Evolutionary conservation across 257 asterid genomes (phyloP), one percentile per base, ranked within the genome.

Genomic region (Penstemon barbatus): DNA sequence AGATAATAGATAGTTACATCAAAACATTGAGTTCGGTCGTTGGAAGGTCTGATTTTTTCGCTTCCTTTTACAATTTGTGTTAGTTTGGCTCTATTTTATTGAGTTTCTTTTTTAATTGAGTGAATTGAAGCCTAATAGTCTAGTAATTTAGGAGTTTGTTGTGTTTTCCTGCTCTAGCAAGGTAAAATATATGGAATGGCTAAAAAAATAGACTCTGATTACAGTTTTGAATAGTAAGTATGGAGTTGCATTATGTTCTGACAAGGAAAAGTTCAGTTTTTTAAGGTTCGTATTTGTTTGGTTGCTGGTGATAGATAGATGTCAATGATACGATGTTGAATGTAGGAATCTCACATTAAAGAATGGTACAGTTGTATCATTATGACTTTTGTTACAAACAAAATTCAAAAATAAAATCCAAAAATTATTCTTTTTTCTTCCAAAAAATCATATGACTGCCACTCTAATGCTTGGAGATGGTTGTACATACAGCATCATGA

Each of bases 1-100:
- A 91, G 2, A 91, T 91, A 6, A 89, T 87, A 36, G 90, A 83
- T 42, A 67, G 84, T 40, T 94, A 94, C 57, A 89, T 89, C 83
- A 87, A 87, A 67, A 87, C 89, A 8, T 84, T 94, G 3, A 95
- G 97, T 61, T 46, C 25, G 51, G 82, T 94, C 6, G 74, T 94
- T 4, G 99, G 97, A 69, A 94, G 99, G 99, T 93, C 25, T 19
- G 78, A 4, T 58, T 39, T 57, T 41, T 36, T 55, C 39, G 7
- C 25, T 38, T 51, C 0, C 52, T 5, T 0, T 39, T 12, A 12
- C 6, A 18, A 3, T 13, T 71, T 45, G 0, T 0, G 3, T 3
- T n/a, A 6, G 7, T 38, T 53, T 10, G 5, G 12, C 0, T 4
- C 8, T 70, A 11, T 59, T 45, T 42, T 57, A 11, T 8, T 50